Base-by-base conservation (phyloP, 768 basidiomycete species). In the Lactarius akahatsu region DNA sequence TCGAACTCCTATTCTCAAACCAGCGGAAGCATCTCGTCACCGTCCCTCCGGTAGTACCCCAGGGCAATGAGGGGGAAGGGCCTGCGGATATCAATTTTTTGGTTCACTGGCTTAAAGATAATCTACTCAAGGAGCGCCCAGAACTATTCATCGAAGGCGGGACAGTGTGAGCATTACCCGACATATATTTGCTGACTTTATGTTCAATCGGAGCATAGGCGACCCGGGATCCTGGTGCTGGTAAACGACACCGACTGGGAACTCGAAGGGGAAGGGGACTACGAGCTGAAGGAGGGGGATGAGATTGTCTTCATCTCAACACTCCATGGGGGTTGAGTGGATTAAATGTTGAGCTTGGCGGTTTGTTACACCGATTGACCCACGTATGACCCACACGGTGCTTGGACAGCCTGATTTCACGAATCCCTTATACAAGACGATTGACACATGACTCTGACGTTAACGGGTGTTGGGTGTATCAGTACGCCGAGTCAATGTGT, bases 301-400 rank as follows among this genome's bases (percentile, higher is more conserved):
- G 92, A 96, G 78, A 84, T 98, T 68, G 93, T 98, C 18, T 96
- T 99, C 76, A 98, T 99, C 67, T 96, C 94, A 26, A 98, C 96
- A 0, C 77, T 98, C 58, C 96, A 98, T 72, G 96, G 96, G 2
- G 94, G 95, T 62, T 96, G 20, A 68, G 55, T 41, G 64, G 36
- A 11, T 40, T 57, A 32, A 64, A 64, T 50, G 65, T 52, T 57
- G 5, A 28, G 1, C 16, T 23, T 6, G 28, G n/a, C 9, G 5
- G 28, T 34, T 41, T 30, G 34, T 56, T 40, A 23, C 45, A 50
- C 56, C 34, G 40, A 62, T n/a, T 62, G 40, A 58, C 50, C 23
- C 57, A 20, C 60, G 28, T 23, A 16, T 50, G 40, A 3, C 20
- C 38, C 26, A 11, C 15, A 38, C 36, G 23, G n/a, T 4, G 38